These are phyloP conservation scores for Vitellaria paradoxa DNA, from an alignment of 179 eudicot genomes.

Conservation along the genomic window DNA sequence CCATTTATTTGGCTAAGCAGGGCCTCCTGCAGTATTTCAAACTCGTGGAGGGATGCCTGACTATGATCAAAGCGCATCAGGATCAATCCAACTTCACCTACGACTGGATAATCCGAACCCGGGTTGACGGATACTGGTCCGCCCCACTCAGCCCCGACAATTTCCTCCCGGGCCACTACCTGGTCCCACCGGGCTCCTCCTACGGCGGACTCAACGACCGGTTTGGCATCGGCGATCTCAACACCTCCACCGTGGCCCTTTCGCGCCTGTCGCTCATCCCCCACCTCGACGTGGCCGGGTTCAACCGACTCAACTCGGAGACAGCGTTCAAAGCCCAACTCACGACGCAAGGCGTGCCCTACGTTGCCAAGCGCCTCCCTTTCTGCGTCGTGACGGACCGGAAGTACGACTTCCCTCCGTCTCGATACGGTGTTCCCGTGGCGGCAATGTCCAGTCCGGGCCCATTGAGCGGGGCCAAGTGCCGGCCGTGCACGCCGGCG, in stretches of 20 bases:
- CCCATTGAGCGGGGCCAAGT: conserved; percentile 80
- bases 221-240: conserved; percentile 71
- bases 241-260: conserved; percentile 68
- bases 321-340: conserved; percentile 77
- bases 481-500: conserved; percentile 71
- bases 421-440: conserved; percentile 59
- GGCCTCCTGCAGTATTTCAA: conserved; percentile 86
- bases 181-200: conserved; percentile 80
- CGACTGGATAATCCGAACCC: conserved; percentile 89
- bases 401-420: conserved; percentile 56
- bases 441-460: conserved; percentile 72
- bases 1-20: conserved; percentile 21
- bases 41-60: conserved; percentile 82
- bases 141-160: conserved; percentile 46
- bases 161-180: conserved; percentile 59
- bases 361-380: conserved; percentile 40
- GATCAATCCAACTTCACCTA: conserved; percentile 58
- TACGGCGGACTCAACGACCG: conserved; percentile 89
- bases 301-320: conserved; percentile 74
- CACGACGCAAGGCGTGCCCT: conserved; percentile 31
- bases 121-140: conserved; percentile 93
- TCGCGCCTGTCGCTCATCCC: conserved; percentile 83
- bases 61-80: conserved; percentile 55
- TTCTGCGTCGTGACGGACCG: conserved; percentile 84
- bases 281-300: conserved; percentile 48